Evolutionary conservation across 371 early-diverging fungal genomes (phyloP).

Genomic region (Mucor sp.): DNA sequence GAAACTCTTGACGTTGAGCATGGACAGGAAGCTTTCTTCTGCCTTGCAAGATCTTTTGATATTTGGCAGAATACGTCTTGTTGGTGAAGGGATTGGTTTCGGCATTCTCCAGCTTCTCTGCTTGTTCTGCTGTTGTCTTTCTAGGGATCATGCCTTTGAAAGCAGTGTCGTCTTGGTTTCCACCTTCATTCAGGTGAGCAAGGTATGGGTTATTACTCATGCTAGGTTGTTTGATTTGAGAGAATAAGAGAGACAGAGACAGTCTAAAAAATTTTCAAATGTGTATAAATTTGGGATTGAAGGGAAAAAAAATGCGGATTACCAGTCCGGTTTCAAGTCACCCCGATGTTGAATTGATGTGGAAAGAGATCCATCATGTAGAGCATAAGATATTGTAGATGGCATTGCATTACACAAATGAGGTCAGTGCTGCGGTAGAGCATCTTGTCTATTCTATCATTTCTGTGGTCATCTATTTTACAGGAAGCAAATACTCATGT

Average conservation of each 20-base stretch:
- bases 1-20: slow-evolving; percentile 62
- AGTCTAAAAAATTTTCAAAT: not conserved
- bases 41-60: slow-evolving; percentile 67
- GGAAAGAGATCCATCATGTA: too few relatives aligned
- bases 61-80: slow-evolving; percentile 75
- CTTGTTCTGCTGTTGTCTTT: slow-evolving; percentile 75
- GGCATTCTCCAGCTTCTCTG: slow-evolving; percentile 75
- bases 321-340: not conserved
- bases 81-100: slow-evolving; percentile 81
- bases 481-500: too few relatives aligned
- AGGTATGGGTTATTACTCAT: slow-evolving; percentile 66
- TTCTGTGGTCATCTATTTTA: too few relatives aligned
- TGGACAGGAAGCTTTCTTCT: slow-evolving; percentile 63
- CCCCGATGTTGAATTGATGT: not conserved
- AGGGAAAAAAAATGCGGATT: not conserved
- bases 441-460: too few relatives aligned
- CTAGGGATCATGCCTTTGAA: slow-evolving; percentile 60
- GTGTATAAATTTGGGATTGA: not conserved
- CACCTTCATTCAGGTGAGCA: slow-evolving; percentile 55
- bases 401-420: too few relatives aligned
- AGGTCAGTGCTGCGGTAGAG: too few relatives aligned
- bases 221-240: not conserved
- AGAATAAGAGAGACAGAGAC: not conserved
- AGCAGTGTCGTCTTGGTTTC: slow-evolving; percentile 27
- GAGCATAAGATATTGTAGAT: too few relatives aligned